These are phyloP conservation scores for Trichoderma sp. DNA, from an alignment of 2,329 filamentous ascomycete genomes.

Conservation along the genomic window DNA sequence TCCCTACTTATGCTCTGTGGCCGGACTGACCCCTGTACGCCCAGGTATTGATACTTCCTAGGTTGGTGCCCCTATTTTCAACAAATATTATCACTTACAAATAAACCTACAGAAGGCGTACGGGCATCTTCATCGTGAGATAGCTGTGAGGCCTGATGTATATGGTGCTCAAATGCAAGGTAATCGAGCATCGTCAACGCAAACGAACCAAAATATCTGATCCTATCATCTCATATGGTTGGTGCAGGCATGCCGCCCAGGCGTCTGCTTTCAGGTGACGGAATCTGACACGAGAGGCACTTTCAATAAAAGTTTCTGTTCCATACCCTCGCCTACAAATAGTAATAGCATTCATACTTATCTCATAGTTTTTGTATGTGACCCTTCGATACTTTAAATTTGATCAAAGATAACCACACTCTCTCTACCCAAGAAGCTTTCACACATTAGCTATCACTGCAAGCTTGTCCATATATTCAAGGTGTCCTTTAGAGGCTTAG, in stretches of 20 bases:
- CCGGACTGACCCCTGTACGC: too few relatives aligned
- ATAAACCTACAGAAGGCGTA: too few relatives aligned
- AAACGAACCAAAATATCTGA: background rate
- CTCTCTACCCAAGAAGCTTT: background rate
- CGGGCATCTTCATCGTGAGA: too few relatives aligned
- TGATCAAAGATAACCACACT: fast-evolving
- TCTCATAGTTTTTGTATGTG: background rate
- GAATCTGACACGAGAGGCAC: background rate
- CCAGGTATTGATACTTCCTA: too few relatives aligned
- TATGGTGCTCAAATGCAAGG: too few relatives aligned
- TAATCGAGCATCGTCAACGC: too few relatives aligned
- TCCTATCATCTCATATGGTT: background rate
- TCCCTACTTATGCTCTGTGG: too few relatives aligned
- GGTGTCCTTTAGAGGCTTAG: background rate
- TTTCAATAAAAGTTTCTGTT: background rate
- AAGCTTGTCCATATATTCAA: background rate
- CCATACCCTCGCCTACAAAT: too few relatives aligned
- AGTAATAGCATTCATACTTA: background rate
- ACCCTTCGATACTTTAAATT: fast-evolving
- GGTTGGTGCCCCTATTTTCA: too few relatives aligned
- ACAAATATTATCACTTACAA: too few relatives aligned
- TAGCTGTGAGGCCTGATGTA: too few relatives aligned
- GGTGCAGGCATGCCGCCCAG: background rate
- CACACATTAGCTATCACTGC: background rate
- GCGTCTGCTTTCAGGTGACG: background rate